Base-by-base conservation (phyloP, 2,329 filamentous ascomycete species). In the Arachnopeziza araneosa region DNA sequence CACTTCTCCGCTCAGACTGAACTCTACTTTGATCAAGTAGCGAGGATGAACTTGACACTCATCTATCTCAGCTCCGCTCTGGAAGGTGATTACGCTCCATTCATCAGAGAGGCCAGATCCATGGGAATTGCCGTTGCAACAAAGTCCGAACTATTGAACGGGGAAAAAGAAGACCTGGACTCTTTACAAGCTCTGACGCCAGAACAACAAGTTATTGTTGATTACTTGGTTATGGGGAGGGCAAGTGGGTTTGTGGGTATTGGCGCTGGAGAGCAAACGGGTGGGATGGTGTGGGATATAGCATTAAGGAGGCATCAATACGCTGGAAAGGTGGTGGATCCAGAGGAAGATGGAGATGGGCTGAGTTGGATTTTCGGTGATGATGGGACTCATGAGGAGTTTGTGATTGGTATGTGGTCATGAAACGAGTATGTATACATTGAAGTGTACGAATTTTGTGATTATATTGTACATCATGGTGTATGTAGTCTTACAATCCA, bases 121-220 rank as follows among this genome's bases (percentile, higher is more conserved):
- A 70, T 73, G 14, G 66, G 70, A 44, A 62, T 79, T 8, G 73
- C 67, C n/a, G 75, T 79, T 1, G 71, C 77, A 1, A 72, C 71
- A 10, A 80, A 80, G 66, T 61, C 68, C 19, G 74, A 78, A 24
- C 62, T 81, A 1, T 71, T 81, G 2, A 60, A 69, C 1, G 58
- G 57, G 9, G 60, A 60, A 17, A 17, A 5, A 44, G 30, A 30
- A 9, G 26, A 30, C 26, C 17, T 44, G 6, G 12, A 14, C 17
- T 5, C 36, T 44, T 67, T 81, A 12, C 56, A 72, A 4, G 52
- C 49, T 17, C 66, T 81, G 52, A 73, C 68, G 1, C 79, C 74
- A 73, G 77, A 80, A 65, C 79, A 81, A 70, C 75, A 76, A 54
- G 75, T 74, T 0, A 65, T 81, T 21, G 75, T 81, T 2, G 80